Conservation (phyloP, 2,329 filamentous ascomycete genomes). For the Pseudogymnoascus sp. region DNA sequence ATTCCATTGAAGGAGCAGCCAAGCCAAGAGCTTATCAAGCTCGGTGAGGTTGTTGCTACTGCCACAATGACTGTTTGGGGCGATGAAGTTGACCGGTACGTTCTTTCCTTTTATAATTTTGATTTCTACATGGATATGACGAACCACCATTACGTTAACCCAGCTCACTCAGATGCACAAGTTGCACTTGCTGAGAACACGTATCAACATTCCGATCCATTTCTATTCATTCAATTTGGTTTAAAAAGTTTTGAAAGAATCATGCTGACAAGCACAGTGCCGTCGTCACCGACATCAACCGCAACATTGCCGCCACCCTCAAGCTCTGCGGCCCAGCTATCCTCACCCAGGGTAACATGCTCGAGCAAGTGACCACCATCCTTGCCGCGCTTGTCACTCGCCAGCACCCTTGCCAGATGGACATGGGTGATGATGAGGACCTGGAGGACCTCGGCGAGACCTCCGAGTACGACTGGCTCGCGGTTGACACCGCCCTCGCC, state of each 20-base stretch:
- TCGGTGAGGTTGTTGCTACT: constrained; percentile 78
- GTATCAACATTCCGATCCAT: constrained; percentile 47
- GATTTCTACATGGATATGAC: constrained; percentile 55
- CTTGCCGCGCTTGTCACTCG: constrained; percentile 77
- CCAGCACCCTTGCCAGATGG: constrained; percentile 87
- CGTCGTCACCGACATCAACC: constrained; percentile 91
- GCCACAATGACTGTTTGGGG: constrained; percentile 81
- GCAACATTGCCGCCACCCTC: constrained; percentile 82
- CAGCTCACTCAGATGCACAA: constrained; percentile 98
- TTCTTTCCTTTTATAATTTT: constrained; percentile 31
- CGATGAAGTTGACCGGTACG: constrained; percentile 90
- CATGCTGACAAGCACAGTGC: constrained; percentile 53
- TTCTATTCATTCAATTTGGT: constrained; percentile 17
- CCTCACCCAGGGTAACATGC: constrained; percentile 63
- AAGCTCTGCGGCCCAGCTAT: constrained; percentile 87
- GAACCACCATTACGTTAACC: constrained; percentile 83
- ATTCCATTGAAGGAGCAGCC: constrained; percentile 76
- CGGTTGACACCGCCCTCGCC: constrained; percentile 90
- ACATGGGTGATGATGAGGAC: constrained; percentile 76
- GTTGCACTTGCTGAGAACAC: constrained; percentile 85
- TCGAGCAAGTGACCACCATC: constrained; percentile 70
- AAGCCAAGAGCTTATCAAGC: constrained; percentile 71
- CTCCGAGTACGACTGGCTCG: constrained; percentile 96
- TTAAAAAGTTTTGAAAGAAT: constrained; percentile 16
- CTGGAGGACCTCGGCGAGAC: constrained; percentile 66